phyloP scores from a whole-genome alignment of 208 protist species.

The Histomonas meleagridis region DNA sequence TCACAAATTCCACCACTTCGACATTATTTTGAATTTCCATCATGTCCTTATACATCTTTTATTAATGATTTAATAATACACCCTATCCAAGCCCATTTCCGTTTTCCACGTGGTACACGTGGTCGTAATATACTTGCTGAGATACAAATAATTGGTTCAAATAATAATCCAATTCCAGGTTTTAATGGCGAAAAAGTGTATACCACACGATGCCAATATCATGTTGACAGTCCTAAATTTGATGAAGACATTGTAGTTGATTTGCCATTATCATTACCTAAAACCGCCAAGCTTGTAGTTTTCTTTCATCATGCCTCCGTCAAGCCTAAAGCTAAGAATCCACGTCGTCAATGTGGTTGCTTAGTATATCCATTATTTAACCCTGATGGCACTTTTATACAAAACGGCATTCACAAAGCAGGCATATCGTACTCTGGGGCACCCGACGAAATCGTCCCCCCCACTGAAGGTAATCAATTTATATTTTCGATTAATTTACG shows the following conservation, averaged over 20 bases:
- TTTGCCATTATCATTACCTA: neutral
- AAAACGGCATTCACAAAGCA: neutral
- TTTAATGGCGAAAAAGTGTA: neutral
- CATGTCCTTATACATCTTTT: neutral
- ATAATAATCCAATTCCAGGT: neutral
- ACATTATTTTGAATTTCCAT: neutral
- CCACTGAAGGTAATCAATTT: neutral
- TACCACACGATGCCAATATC: neutral
- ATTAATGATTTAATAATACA: neutral
- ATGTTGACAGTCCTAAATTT: neutral
- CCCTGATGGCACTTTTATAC: neutral
- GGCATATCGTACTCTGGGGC: neutral
- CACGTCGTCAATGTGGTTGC: neutral
- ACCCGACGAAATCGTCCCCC: too few relatives aligned
- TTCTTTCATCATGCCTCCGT: neutral
- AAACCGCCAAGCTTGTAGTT: neutral
- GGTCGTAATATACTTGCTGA: neutral
- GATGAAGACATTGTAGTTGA: neutral
- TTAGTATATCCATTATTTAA: neutral
- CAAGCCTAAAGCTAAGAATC: neutral
- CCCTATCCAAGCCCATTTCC: neutral
- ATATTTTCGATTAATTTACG: neutral
- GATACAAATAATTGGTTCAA: neutral
- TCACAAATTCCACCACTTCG: too few relatives aligned
- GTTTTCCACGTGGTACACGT: neutral